Conservation (phyloP, 2,329 filamentous ascomycete species). For the Reticulascus tulasneorum region DNA sequence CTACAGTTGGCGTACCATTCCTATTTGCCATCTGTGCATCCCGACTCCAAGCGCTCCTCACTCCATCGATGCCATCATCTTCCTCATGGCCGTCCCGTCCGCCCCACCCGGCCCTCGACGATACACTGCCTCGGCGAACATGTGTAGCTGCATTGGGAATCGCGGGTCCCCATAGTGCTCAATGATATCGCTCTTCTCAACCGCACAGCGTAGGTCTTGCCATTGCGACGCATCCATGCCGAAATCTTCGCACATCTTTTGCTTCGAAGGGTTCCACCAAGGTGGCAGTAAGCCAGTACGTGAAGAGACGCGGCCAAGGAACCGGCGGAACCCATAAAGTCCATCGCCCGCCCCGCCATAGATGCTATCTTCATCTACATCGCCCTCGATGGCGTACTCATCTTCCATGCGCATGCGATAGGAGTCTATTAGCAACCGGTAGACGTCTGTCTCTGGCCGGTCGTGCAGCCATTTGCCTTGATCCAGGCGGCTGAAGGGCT, state of each 20-base stretch:
- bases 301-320: conserved; percentile 24
- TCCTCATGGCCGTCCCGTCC: conserved; percentile 19
- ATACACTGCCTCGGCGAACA: conserved; percentile 40
- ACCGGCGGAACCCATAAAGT: conserved; percentile 30
- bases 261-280: conserved; percentile 40
- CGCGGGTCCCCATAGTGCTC: conserved; percentile 37
- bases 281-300: conserved; percentile 32
- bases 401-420: conserved; percentile 46
- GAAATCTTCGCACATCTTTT: conserved; percentile 29
- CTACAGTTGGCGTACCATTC: too few species aligned
- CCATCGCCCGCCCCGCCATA: conserved; percentile 20
- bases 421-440: conserved; percentile 40
- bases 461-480: conserved; percentile 38
- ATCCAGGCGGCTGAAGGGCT: conserved; percentile 37
- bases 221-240: conserved; percentile 26
- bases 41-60: background rate
- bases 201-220: conserved; percentile 20
- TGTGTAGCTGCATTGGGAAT: conserved; percentile 47
- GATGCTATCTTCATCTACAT: conserved; percentile 22
- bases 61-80: conserved; percentile 20
- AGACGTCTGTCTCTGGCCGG: conserved; percentile 39
- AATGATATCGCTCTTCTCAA: conserved; percentile 31
- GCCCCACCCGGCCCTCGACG: conserved; percentile 24
- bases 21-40: background rate
- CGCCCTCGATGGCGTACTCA: conserved; percentile 21